Base-by-base conservation (phyloP, 2,329 filamentous ascomycete genomes). In the Sporothrix pseudoabietina region DNA sequence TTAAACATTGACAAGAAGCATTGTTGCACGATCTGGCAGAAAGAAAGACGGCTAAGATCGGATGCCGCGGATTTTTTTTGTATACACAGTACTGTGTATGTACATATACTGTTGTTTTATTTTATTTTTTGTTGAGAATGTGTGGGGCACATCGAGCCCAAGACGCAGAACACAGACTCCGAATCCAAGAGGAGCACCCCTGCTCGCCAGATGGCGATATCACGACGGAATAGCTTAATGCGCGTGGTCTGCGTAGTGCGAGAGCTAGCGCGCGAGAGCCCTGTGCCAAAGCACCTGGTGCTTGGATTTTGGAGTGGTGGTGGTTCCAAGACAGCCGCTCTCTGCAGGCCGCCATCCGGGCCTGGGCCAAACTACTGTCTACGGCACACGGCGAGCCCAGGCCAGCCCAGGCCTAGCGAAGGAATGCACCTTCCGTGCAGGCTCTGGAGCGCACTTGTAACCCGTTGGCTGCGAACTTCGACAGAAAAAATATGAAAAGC, bases 211-310 rank as follows among this genome's bases (percentile, higher is more conserved):
- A 71, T 52, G 55, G 10, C 54, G 65, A 69, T 59, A 69, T 73
- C 71, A 73, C 71, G 71, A 65, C 71, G 55, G 44, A 44, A 57
- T 73, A 73, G 71, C 71, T 66, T 65, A 73, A 73, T 70, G 72
- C 72, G 66, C 52, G 66, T 70, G 47, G 59, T 55, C 8, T 30
- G 39, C 52, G 54, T 73, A 69, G 65, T 55, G 63, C 41, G 16
- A 26, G 41, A 69, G 52, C 41, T 73, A 73, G 66, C 41, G 39
- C 32, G 30, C 30, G 19, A n/a, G 55, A 44, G 19, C 65, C 55
- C 52, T 44, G 61, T 65, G 39, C 57, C 54, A 44, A 26, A 65
- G 66, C 44, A 68, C 12, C 14, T n/a, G 26, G 22, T 26, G 26
- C 26, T 26, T 26, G 26, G 26, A 1, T 35, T 52, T n/a, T 68